phyloP scores from a whole-genome alignment of 495 filamentous ascomycete species.

The Trypethelium eluteriae region DNA sequence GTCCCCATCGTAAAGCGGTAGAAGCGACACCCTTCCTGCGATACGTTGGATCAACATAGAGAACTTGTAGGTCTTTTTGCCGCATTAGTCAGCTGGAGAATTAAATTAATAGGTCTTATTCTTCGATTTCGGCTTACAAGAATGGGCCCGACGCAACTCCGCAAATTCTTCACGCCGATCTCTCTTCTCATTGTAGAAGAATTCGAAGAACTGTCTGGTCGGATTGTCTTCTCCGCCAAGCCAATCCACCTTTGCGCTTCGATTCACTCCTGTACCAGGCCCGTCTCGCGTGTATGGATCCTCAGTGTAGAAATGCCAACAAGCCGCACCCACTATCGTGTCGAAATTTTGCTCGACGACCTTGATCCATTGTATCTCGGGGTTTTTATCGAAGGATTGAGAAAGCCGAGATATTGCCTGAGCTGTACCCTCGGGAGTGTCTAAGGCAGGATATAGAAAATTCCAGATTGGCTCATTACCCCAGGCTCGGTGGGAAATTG shows the following conservation, averaged over 20 bases:
- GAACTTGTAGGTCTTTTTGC: not conserved
- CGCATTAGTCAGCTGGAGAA: too few species aligned
- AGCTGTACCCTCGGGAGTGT: not conserved
- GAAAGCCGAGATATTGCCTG: not conserved
- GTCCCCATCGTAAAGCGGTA: not conserved
- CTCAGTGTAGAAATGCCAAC: not conserved
- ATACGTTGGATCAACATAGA: not conserved
- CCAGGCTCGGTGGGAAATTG: not conserved
- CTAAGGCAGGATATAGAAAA: not conserved
- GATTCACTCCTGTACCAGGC: not conserved
- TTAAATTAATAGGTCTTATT: not conserved
- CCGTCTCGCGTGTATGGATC: not conserved
- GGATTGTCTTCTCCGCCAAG: not conserved
- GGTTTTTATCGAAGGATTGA: not conserved
- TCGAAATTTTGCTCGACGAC: not conserved
- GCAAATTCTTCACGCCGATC: not conserved
- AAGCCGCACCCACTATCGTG: conserved; percentile 1
- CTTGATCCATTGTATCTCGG: conserved; percentile 1
- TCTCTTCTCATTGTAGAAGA: not conserved
- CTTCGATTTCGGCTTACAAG: not conserved
- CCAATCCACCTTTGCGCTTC: not conserved
- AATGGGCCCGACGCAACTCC: not conserved
- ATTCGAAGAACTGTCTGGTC: conserved; percentile 6
- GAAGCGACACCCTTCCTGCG: not conserved
- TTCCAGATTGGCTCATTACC: not conserved